These are phyloP conservation scores for Macrotyloma uniflorum DNA, from an alignment of 306 rosid species.

Conservation along the genomic window DNA sequence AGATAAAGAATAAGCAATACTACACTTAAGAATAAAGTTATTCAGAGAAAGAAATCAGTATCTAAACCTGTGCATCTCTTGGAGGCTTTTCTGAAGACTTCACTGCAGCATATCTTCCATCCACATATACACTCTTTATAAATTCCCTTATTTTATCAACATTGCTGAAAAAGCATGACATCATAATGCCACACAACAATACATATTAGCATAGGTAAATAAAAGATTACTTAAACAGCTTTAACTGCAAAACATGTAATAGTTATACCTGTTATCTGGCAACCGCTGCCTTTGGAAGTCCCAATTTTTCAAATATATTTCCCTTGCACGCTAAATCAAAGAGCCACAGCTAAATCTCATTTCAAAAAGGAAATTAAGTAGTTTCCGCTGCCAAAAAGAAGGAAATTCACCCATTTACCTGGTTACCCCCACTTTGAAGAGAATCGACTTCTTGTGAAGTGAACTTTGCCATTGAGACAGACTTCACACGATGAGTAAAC, in stretches of 20 bases:
- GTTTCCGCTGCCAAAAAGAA: background rate
- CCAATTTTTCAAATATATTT: constrained; percentile 80
- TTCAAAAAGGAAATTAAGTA: constrained; percentile 35
- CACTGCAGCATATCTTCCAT: constrained; percentile 69
- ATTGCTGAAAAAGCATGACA: constrained; percentile 66
- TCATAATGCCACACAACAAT: constrained; percentile 27
- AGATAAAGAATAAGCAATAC: constrained; percentile 5
- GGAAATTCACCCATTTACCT: constrained; percentile 56
- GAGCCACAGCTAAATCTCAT: constrained; percentile 28
- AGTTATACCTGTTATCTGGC: constrained; percentile 74
- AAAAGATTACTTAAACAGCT: background rate
- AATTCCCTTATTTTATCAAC: constrained; percentile 79
- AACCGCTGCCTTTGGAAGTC: constrained; percentile 82
- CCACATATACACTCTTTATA: constrained; percentile 76
- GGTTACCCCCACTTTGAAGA: constrained; percentile 93
- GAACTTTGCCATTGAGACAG: constrained; percentile 95
- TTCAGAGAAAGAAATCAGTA: constrained; percentile 23
- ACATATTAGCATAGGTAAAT: constrained; percentile 5
- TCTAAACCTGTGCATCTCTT: constrained; percentile 72
- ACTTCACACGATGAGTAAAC: constrained; percentile 97
- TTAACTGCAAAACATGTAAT: constrained; percentile 25
- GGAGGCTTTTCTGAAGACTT: constrained; percentile 79
- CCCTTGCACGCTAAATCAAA: constrained; percentile 80
- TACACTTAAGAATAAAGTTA: background rate
- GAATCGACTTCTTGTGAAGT: constrained; percentile 89